These are phyloP conservation scores for Phytophthora hybrid DNA, from an alignment of 352 stramenopile species.

Conservation along the genomic window DNA sequence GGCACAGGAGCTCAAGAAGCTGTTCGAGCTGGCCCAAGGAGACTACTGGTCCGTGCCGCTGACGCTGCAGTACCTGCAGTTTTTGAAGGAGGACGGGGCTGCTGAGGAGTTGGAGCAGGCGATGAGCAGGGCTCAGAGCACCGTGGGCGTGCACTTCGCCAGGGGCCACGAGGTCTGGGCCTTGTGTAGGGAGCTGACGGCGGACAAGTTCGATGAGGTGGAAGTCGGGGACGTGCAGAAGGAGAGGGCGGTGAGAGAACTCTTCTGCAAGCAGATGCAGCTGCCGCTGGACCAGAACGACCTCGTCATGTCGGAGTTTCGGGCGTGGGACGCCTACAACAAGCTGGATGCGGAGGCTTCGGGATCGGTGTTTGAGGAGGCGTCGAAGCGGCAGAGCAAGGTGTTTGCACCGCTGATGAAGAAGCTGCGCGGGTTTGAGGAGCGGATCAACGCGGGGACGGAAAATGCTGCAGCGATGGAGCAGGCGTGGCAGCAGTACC, in stretches of 20 bases:
- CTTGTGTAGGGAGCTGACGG: constrained; percentile 55
- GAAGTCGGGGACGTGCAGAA: constrained; percentile 36
- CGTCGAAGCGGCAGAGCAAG: constrained; percentile 49
- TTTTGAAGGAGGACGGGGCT: constrained; percentile 43
- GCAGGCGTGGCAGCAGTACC: constrained; percentile 62
- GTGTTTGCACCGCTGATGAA: constrained; percentile 61
- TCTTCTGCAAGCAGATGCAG: constrained; percentile 66
- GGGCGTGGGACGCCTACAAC: constrained; percentile 78
- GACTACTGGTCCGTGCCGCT: constrained; percentile 74
- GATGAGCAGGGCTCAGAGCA: constrained; percentile 45
- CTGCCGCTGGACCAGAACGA: constrained; percentile 79
- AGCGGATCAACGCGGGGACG: constrained; percentile 15
- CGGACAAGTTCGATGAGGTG: constrained; percentile 43
- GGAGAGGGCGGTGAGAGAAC: constrained; percentile 44
- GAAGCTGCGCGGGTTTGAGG: constrained; percentile 69
- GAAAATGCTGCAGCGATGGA: constrained; percentile 27
- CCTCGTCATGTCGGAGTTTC: constrained; percentile 77
- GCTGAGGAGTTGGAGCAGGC: constrained; percentile 35
- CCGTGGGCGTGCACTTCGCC: constrained; percentile 60
- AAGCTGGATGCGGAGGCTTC: constrained; percentile 34
- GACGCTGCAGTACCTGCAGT: constrained; percentile 46
- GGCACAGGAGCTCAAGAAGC: constrained; percentile 17
- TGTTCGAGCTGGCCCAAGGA: constrained; percentile 49
- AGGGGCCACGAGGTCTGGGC: constrained; percentile 71
- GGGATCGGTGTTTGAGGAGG: constrained; percentile 32